phyloP scores from a whole-genome alignment of 2,329 filamentous ascomycete genomes.

The Neofusicoccum kwambonambiense region DNA sequence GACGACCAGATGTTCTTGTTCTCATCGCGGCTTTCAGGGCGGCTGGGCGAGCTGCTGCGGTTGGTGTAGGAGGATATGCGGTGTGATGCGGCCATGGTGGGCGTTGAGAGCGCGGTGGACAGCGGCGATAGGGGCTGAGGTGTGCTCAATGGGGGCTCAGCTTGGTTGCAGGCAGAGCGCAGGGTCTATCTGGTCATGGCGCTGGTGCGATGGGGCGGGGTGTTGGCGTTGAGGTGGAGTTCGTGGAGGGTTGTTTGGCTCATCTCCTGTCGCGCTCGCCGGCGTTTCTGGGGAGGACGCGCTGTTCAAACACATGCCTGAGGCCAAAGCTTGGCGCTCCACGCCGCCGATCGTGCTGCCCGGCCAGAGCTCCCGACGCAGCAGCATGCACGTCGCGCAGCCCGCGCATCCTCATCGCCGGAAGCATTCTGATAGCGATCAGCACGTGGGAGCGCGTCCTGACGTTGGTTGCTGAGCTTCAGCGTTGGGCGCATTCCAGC shows the following conservation, averaged over 20 bases:
- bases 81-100: constrained; percentile 17
- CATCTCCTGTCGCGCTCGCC: constrained; percentile 17
- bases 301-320: constrained; percentile 16
- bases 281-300: constrained; percentile 15
- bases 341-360: constrained; percentile 10
- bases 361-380: neutral
- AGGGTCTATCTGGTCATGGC: constrained; percentile 15
- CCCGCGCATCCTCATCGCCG: neutral
- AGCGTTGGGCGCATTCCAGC: constrained; percentile 15
- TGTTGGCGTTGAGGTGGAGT: constrained; percentile 5
- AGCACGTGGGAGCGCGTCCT: constrained; percentile 3
- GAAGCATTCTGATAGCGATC: neutral
- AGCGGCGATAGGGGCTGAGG: constrained; percentile 1
- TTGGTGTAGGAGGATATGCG: constrained; percentile 17
- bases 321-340: constrained; percentile 14
- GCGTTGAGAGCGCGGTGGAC: constrained; percentile 7
- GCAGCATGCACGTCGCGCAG: neutral
- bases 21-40: constrained; percentile 57
- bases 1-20: constrained; percentile 89
- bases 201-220: neutral
- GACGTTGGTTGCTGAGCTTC: neutral
- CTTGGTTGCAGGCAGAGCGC: neutral
- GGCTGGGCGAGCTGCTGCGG: constrained; percentile 24
- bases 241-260: constrained; percentile 14
- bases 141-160: constrained; percentile 6